Conservation (phyloP, 768 basidiomycete genomes). For the Mycena leptocephala region DNA sequence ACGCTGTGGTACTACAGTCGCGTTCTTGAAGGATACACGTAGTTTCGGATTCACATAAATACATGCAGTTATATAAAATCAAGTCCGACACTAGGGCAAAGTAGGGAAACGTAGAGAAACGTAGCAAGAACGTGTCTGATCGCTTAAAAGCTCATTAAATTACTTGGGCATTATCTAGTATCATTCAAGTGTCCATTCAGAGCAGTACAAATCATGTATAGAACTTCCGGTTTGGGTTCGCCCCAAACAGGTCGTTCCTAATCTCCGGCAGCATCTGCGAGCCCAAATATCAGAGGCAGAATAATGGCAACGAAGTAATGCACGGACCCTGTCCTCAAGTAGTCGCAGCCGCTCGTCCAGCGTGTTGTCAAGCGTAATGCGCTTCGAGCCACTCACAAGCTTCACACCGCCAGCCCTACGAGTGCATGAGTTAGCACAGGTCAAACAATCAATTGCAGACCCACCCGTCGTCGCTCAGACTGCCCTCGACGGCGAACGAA, state of each 20-base stretch:
- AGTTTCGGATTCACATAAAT: no score
- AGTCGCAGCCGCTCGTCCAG: slow-evolving; percentile 92
- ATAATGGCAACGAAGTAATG: background rate
- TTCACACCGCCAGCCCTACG: slow-evolving; percentile 89
- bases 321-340: slow-evolving; percentile 88
- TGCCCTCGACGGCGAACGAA: slow-evolving; percentile 71
- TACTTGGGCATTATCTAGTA: no score
- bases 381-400: slow-evolving; percentile 77
- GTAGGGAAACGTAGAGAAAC: no score
- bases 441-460: slow-evolving; percentile 36
- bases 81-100: no score
- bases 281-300: background rate
- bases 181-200: slow-evolving; percentile 8
- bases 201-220: slow-evolving; percentile 65
- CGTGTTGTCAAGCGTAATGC: slow-evolving; percentile 95
- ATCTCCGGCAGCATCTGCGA: slow-evolving; percentile 96
- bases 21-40: no score
- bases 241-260: slow-evolving; percentile 89
- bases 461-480: slow-evolving; percentile 79
- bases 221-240: slow-evolving; percentile 94
- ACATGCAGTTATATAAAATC: no score
- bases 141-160: no score
- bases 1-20: no score
- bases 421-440: background rate
- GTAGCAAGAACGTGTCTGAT: no score